Conservation (phyloP, 2,329 filamentous ascomycete species). For the Fusarium transvaalense region DNA sequence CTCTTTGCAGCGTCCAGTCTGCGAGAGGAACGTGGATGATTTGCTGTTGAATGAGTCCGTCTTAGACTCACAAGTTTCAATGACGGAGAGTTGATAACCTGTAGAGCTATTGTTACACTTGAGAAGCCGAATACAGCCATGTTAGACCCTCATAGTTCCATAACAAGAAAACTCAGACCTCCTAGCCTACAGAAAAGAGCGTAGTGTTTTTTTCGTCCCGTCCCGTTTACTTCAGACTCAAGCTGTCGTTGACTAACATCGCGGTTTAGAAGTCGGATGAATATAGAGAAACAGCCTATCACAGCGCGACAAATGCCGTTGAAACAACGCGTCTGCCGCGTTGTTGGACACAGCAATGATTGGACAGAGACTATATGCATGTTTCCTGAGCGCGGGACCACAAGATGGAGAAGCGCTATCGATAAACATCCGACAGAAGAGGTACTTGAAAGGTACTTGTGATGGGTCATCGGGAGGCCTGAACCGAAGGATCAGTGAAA, state of each 20-base stretch:
- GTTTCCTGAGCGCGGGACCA: constrained; percentile 36
- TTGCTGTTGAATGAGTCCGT: constrained; percentile 5
- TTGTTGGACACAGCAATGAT: constrained; percentile 40
- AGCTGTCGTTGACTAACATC: constrained; percentile 12
- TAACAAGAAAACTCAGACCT: constrained; percentile 3
- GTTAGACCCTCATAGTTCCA: constrained; percentile 20
- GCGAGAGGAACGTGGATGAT: constrained; percentile 19
- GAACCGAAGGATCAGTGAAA: constrained; percentile 21
- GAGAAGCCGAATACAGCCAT: constrained; percentile 9
- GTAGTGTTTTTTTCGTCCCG: constrained; percentile 12
- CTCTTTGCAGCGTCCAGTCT: constrained; percentile 22
- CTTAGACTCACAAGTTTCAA: constrained; percentile 20
- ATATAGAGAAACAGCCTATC: constrained; percentile 26
- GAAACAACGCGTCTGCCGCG: constrained; percentile 47
- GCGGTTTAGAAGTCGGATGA: constrained; percentile 14
- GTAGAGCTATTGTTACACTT: constrained; percentile 8
- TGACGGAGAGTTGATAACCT: constrained; percentile 9
- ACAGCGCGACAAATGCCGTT: constrained; percentile 30
- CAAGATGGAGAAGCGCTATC: constrained; percentile 46
- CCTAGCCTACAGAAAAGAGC: constrained; percentile 4
- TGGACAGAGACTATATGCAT: constrained; percentile 41
- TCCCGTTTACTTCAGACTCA: constrained; percentile 5
- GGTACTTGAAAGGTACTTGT: constrained; percentile 29
- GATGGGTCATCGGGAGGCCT: constrained; percentile 23
- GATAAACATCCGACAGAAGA: constrained; percentile 43